Evolutionary conservation across 106 monocot species (phyloP), one percentile per base, ranked within the genome.

Genomic region (Platanthera guangdongensis): DNA sequence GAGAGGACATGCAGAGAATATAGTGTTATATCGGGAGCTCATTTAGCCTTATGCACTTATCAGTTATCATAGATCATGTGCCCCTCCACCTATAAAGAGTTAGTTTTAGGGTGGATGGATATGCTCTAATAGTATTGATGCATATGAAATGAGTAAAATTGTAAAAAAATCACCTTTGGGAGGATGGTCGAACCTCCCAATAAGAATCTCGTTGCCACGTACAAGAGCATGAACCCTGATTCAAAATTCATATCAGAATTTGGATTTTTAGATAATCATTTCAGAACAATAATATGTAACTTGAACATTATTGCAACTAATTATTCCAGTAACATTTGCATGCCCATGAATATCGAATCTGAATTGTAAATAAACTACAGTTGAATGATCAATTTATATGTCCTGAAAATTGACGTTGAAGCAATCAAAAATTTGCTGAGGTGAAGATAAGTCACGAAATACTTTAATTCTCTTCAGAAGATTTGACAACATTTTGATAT

Each of bases 171-270:
- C n/a, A 99, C 99, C 99, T 94, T 80, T 81, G 94, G 69, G 99
- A 99, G 32, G 88, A 91, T 45, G 94, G 92, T 3, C 92, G 92
- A 71, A 89, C 82, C 84, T 87, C 84, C 99, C 99, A 99, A 75
- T 99, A 99, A 72, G 99, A 87, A 82, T 88, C 83, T 68, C 92
- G 86, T 79, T 99, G 99, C 99, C 99, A 99, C 81, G 90, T 88
- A 46, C 94, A 88, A 52, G 99, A 99, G 65, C 99, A 90, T 16
- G 99, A 99, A 57, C 90, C 99, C 99, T 99, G 87, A 69, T 80
- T 22, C 22, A 55, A 55, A 46, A 65, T 51, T 19, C 28, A 54
- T 57, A 49, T 16, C 30, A 74, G n/a, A 39, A 71, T 78, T 78
- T 57, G 15, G 54, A 51, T 50, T 52, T 39, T 39, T 2, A 39